Evolutionary conservation across 179 eudicot genomes (phyloP), one percentile per base, ranked within the genome.

Genomic region (Drosera spatulata): DNA sequence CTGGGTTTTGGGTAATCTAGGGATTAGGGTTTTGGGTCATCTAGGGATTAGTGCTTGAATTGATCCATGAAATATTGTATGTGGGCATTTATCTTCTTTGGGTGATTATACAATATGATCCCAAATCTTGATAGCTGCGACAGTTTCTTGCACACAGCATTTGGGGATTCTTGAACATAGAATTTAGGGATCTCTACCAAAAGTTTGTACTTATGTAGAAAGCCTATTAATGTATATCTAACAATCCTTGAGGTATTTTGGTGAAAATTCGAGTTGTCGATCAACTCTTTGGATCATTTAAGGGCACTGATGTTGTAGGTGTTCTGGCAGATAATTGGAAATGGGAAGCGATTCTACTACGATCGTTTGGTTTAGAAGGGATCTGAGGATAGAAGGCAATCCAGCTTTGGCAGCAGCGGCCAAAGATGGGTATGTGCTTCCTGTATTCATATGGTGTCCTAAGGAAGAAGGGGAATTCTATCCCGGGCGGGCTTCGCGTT

Each of bases 301-400:
- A 11, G 33, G 10, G 8, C 38, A 11, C 33, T 37, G 14, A 55
- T 55, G 42, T 10, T 55, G 33, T 6, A 37, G 39, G 12, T 33
- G 41, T 33, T 39, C 8, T 55, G 40, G 2, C 4, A 33, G 3
- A 2, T 55, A n/a, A 4, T 33, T 6, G 39, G 56, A 69, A 6
- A 91, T 88, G 97, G 85, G 62, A 22, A 70, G 80, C 41, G 61
- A 71, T 50, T 64, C 61, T 48, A 86, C 65, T 79, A 93, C 90
- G 7, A 60, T 93, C 68, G 90, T 93, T 51, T 93, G 99, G 99
- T 93, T 93, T 73, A 82, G 99, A 74, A 89, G 97, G 74, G 97
- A 93, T 82, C 73, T 93, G 48, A 86, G 99, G 69, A 78, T 93
- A 50, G 99, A 93, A 71, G 99, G 89, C 64, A 93, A 93, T 74